Conservation (phyloP, 2,329 filamentous ascomycete species). For the Penicillium griseofulvum region DNA sequence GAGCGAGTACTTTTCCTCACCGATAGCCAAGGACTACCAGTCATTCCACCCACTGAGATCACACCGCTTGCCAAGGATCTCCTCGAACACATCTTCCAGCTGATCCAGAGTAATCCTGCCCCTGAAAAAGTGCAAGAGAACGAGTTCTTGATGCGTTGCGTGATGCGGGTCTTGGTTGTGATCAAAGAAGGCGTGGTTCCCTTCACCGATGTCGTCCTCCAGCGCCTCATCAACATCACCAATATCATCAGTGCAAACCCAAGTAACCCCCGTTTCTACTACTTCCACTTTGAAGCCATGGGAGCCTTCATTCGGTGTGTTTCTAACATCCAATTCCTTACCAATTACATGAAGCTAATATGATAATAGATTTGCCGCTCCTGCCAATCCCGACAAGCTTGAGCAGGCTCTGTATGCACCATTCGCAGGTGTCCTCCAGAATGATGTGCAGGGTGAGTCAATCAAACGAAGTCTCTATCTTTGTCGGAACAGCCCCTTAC, state of each 20-base stretch:
- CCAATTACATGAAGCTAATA: conserved; percentile 8
- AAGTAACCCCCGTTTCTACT: conserved; percentile 96
- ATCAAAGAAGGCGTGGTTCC: conserved; percentile 77
- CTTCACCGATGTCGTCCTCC: conserved; percentile 74
- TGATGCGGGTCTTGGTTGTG: conserved; percentile 95
- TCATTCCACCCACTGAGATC: conserved; percentile 78
- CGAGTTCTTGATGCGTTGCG: conserved; percentile 96
- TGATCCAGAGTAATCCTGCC: conserved; percentile 80
- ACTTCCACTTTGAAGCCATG: conserved; percentile 94
- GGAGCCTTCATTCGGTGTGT: conserved; percentile 75
- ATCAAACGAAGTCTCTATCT: not conserved
- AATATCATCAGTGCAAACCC: conserved; percentile 91
- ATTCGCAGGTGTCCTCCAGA: conserved; percentile 74
- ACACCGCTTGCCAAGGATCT: conserved; percentile 80
- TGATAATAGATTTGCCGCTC: conserved; percentile 59
- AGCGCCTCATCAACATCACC: conserved; percentile 83
- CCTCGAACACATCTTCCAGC: conserved; percentile 81
- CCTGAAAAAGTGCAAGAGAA: conserved; percentile 97
- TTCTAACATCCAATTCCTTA: not conserved
- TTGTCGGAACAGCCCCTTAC: conserved; percentile 21
- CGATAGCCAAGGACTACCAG: conserved; percentile 69
- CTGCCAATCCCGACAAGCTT: conserved; percentile 66
- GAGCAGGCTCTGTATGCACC: conserved; percentile 79
- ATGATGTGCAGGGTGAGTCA: conserved; percentile 71
- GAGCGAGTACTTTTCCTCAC: conserved; percentile 85